Evolutionary conservation across 148 eudicot genomes (phyloP).

Genomic region (Euryodendron excelsum): DNA sequence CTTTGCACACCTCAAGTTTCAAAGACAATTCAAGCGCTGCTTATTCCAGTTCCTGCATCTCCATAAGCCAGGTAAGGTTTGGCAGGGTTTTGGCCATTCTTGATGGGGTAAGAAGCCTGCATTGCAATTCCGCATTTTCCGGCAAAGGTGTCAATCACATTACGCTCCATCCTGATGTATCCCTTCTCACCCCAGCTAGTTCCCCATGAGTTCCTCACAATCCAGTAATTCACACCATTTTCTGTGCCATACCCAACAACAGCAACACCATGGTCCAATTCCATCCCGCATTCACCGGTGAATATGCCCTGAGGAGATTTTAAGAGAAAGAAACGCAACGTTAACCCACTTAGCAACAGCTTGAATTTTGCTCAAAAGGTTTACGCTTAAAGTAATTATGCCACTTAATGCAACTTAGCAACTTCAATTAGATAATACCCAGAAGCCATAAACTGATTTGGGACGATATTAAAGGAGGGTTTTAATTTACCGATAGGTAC

Average conservation of each 20-base stretch:
- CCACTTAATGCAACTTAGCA: too few species aligned
- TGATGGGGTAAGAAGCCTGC: slow-evolving; percentile 83
- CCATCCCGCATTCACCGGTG: slow-evolving; percentile 69
- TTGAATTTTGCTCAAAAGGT: not conserved
- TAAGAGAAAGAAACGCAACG: not conserved
- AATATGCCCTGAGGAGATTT: slow-evolving; percentile 59
- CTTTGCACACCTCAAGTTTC: not conserved
- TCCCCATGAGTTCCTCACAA: slow-evolving; percentile 97
- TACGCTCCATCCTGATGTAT: slow-evolving; percentile 69
- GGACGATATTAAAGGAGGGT: too few species aligned
- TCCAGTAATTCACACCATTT: slow-evolving; percentile 72
- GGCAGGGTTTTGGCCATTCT: slow-evolving; percentile 28
- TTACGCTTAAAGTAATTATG: not conserved
- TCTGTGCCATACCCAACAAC: slow-evolving; percentile 78
- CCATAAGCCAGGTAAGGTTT: slow-evolving; percentile 25
- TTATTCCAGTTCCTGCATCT: slow-evolving; percentile 23
- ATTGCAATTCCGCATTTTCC: slow-evolving; percentile 89
- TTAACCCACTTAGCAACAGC: not conserved
- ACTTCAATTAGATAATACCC: too few species aligned
- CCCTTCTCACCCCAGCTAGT: slow-evolving; percentile 79
- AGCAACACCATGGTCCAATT: slow-evolving; percentile 80
- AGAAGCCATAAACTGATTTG: too few species aligned
- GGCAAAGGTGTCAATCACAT: slow-evolving; percentile 24
- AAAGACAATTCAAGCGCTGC: slow-evolving; percentile 31
- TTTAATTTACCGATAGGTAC: slow-evolving; percentile 53